These are phyloP conservation scores for Ceratobasidium sp. DNA, from an alignment of 1,284 basidiomycete genomes.

Conservation along the genomic window DNA sequence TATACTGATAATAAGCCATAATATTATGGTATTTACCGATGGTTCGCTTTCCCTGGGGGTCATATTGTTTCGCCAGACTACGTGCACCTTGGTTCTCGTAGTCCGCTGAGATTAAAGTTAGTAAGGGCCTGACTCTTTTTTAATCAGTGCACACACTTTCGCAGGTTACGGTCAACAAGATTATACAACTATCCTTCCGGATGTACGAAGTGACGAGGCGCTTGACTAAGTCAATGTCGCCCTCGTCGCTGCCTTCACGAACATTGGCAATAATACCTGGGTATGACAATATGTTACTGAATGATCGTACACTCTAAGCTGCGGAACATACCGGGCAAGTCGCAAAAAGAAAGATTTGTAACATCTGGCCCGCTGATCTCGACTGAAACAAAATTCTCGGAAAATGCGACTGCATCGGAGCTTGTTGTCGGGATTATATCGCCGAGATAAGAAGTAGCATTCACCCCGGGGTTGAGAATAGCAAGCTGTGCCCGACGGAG, in stretches of 20 bases:
- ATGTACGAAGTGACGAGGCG: conserved; percentile 52
- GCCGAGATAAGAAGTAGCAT: conserved; percentile 39
- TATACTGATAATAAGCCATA: not conserved
- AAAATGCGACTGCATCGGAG: conserved; percentile 49
- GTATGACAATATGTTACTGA: not conserved
- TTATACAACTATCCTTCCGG: conserved; percentile 51
- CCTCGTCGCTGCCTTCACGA: conserved; percentile 46
- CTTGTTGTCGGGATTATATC: conserved; percentile 20
- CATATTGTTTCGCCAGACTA: conserved; percentile 51
- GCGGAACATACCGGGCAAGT: conserved; percentile 52
- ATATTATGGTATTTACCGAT: conserved; percentile 49
- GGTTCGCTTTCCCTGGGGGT: conserved; percentile 52
- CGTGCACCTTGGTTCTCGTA: conserved; percentile 50
- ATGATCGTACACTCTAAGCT: no score
- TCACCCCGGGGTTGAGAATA: conserved; percentile 52
- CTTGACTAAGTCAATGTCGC: conserved; percentile 51
- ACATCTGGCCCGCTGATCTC: conserved; percentile 53
- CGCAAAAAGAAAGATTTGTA: conserved; percentile 54
- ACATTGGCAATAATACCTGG: conserved; percentile 53
- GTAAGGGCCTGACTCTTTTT: not conserved
- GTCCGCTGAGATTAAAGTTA: conserved; percentile 46
- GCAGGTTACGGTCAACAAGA: conserved; percentile 53
- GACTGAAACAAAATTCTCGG: conserved; percentile 53
- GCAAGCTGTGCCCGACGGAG: conserved; percentile 54
- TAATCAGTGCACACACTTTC: conserved; percentile 39